Conservation (phyloP, 768 basidiomycete genomes). For the Clitopilus passeckerianus region DNA sequence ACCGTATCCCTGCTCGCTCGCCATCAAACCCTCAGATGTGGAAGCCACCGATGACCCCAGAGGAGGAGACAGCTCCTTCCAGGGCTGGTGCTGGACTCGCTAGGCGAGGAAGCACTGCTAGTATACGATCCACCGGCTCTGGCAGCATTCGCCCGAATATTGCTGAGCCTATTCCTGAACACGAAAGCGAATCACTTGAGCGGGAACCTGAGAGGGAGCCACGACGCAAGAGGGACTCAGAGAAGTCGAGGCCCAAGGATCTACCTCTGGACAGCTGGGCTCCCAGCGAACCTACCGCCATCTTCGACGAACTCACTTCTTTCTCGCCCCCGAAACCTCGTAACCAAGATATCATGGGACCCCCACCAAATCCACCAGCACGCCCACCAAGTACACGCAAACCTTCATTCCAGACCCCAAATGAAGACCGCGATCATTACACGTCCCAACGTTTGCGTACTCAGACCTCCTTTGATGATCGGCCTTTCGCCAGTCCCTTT, state of each 20-base stretch:
- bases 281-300: neutral
- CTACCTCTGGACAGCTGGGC: neutral
- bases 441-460: neutral
- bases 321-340: neutral
- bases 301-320: neutral
- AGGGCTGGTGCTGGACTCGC: constrained; percentile 37
- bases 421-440: constrained; percentile 11
- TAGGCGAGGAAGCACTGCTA: constrained; percentile 43
- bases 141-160: constrained; percentile 34
- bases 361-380: neutral
- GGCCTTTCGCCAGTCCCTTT: constrained; percentile 1
- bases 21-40: constrained; percentile 39
- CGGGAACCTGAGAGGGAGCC: constrained; percentile 5
- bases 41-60: constrained; percentile 41
- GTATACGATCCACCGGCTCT: constrained; percentile 40
- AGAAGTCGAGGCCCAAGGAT: constrained; percentile 7
- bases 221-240: constrained; percentile 1
- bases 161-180: constrained; percentile 33
- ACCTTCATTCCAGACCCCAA: constrained; percentile 7
- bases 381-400: neutral
- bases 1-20: constrained; percentile 26
- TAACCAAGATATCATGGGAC: neutral
- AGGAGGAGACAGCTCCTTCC: constrained; percentile 36
- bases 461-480: constrained; percentile 18
- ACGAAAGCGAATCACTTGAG: constrained; percentile 15